Evolutionary conservation across 2,329 filamentous ascomycete genomes (phyloP), one percentile per base, ranked within the genome.

Genomic region (Hypoxylon sp.): DNA sequence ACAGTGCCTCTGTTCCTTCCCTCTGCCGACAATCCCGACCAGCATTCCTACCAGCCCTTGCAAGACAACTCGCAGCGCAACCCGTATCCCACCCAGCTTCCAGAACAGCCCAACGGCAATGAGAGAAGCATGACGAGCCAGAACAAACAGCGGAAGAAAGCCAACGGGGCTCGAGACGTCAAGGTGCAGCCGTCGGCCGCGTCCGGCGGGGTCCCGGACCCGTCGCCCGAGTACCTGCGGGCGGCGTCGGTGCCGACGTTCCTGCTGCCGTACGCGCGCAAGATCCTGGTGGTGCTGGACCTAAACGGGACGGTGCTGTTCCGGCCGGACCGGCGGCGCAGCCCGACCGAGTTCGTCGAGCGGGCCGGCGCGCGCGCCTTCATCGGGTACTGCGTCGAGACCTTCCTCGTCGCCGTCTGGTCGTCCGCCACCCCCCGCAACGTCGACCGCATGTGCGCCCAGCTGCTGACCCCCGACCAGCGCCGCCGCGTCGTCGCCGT

Each of bases 301-400:
- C 84, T 99, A 31, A 99, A 98, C 73, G 95, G 95, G 61, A 97
- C 94, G 0, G 81, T 99, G 1, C 83, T 98, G 29, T 82, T 84
- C 75, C 89, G 95, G 4, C 88, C 86, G 7, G 79, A 79, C 48
- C 78, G 79, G 42, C 72, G 71, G 41, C 72, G 71, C 21, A 69
- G 75, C 1, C 78, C 81, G 3, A 81, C 78, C 8, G 72, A 73
- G 37, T 90, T 92, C 71, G 75, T 86, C 38, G 76, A 82, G 63
- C 88, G 95, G 0, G 90, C 90, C 0, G 81, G 87, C 62, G 82
- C 95, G 1, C 68, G 77, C 2, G 65, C 77, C 0, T 97, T 99
- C 73, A 77, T 98, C 3, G 70, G 81, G 23, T 91, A 92, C 72
- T 84, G 93, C 64, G 81, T 96, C 65, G 75, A 83, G 10, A 87